Conservation (phyloP, 257 asterid species). For the Euphrasia confusa region DNA sequence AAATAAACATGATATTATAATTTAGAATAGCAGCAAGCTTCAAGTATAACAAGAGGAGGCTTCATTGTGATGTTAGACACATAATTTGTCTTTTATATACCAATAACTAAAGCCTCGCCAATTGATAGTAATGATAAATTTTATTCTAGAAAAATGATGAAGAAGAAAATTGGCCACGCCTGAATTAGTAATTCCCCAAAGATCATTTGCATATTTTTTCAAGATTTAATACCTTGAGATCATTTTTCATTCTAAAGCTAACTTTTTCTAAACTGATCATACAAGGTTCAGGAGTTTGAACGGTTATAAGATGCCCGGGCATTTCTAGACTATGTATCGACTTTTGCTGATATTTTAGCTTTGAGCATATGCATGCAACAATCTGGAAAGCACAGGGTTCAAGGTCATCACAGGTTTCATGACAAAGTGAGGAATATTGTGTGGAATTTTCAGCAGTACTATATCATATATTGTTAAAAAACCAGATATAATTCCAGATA, state of each 20-base stretch:
- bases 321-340: not conserved
- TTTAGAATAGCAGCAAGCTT: slow-evolving; percentile 11
- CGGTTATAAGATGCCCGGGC: not conserved
- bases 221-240: not conserved
- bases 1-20: slow-evolving; percentile 6
- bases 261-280: not conserved
- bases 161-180: not conserved
- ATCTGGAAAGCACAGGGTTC: not conserved
- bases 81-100: not conserved
- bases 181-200: not conserved
- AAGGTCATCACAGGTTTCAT: too few relatives aligned
- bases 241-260: not conserved
- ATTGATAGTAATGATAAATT: not conserved
- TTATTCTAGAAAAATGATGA: not conserved
- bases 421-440: too few relatives aligned
- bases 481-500: slow-evolving; percentile 24
- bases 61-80: slow-evolving; percentile 14
- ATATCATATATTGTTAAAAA: slow-evolving; percentile 17
- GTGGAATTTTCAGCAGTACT: not conserved
- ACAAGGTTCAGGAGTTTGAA: not conserved
- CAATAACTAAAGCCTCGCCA: not conserved
- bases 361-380: not conserved
- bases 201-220: not conserved
- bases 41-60: slow-evolving; percentile 17
- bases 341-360: not conserved